phyloP scores from a whole-genome alignment of 2,329 filamentous ascomycete genomes.

The Colletotrichum cereale region DNA sequence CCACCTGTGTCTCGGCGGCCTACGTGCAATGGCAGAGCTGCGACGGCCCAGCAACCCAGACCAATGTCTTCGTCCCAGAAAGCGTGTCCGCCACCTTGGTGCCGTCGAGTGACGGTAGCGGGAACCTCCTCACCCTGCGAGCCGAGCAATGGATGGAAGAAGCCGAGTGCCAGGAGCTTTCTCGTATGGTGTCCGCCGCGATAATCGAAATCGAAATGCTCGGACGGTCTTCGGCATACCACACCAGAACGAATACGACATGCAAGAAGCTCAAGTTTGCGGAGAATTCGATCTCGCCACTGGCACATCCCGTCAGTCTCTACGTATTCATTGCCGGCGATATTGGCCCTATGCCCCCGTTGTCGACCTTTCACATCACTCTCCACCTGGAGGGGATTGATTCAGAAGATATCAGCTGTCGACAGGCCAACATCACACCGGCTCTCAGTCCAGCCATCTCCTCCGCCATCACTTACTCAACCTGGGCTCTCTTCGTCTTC shows the following conservation, averaged over 20 bases:
- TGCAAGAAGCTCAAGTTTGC: conserved; percentile 8
- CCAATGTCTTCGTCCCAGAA: conserved; percentile 6
- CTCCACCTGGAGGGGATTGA: conserved; percentile 26
- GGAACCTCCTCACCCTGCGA: conserved; percentile 5
- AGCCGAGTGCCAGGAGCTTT: conserved; percentile 20
- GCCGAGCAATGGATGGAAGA: conserved; percentile 29
- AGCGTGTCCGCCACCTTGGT: conserved; percentile 6
- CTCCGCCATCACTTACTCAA: conserved; percentile 35
- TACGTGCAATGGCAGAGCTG: conserved; percentile 42
- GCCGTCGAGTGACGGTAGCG: neutral
- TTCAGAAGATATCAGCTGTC: conserved; percentile 31
- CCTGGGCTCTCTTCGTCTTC: conserved; percentile 41
- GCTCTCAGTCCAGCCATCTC: conserved; percentile 21
- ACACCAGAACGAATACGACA: conserved; percentile 3
- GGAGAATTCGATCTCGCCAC: neutral
- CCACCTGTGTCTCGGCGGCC: conserved; percentile 33
- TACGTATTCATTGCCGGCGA: conserved; percentile 22
- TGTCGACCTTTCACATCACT: conserved; percentile 39
- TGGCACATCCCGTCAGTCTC: conserved; percentile 8
- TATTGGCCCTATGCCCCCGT: conserved; percentile 25
- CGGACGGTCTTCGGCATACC: conserved; percentile 24
- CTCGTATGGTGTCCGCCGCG: conserved; percentile 15
- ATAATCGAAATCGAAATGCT: conserved; percentile 27
- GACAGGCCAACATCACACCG: conserved; percentile 41
- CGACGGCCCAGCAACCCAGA: conserved; percentile 17